A percentile compares a stretch with the other conserved stretches of the same genome.
phyloP scores from a whole-genome alignment of 768 basidiomycete species.

The Phallus indusiatus region DNA sequence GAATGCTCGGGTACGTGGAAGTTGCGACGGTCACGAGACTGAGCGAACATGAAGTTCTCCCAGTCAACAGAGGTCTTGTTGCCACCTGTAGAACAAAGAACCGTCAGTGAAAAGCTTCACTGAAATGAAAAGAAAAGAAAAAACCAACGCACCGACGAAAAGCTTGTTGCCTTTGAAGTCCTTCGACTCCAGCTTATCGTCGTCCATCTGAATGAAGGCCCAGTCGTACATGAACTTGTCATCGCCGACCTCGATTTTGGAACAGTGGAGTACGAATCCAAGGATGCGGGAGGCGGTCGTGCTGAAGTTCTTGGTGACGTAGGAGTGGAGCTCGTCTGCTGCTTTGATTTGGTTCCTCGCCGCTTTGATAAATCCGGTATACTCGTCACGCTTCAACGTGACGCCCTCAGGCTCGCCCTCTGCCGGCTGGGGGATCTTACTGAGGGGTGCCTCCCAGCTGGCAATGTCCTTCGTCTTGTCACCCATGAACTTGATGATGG shows the following conservation, averaged over 20 bases:
- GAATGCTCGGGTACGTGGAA: conserved; percentile 12
- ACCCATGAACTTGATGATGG: conserved; percentile 21
- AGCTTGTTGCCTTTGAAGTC: conserved; percentile 28
- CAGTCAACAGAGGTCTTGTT: conserved; percentile 19
- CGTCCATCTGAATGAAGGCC: conserved; percentile 24
- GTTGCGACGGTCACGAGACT: neutral
- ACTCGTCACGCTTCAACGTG: conserved; percentile 17
- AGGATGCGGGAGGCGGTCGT: conserved; percentile 20
- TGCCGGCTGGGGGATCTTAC: no score
- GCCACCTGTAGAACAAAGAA: conserved; percentile 23
- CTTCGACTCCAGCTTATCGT: conserved; percentile 23
- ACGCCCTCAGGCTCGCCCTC: conserved; percentile 14
- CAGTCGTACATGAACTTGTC: conserved; percentile 26
- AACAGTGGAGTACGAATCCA: conserved; percentile 25
- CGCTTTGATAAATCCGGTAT: conserved; percentile 12
- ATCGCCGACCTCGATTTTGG: conserved; percentile 19
- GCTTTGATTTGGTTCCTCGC: conserved; percentile 17
- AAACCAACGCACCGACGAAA: neutral
- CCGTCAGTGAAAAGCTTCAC: no score
- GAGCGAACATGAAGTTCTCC: conserved; percentile 15
- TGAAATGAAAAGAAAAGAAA: neutral
- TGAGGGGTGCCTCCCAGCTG: conserved; percentile 16
- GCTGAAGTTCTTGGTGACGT: conserved; percentile 21
- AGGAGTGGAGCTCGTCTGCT: conserved; percentile 12
- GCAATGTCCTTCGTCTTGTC: conserved; percentile 13